phyloP scores from a whole-genome alignment of 1,284 basidiomycete species.

The Papiliotrema flavescens region DNA sequence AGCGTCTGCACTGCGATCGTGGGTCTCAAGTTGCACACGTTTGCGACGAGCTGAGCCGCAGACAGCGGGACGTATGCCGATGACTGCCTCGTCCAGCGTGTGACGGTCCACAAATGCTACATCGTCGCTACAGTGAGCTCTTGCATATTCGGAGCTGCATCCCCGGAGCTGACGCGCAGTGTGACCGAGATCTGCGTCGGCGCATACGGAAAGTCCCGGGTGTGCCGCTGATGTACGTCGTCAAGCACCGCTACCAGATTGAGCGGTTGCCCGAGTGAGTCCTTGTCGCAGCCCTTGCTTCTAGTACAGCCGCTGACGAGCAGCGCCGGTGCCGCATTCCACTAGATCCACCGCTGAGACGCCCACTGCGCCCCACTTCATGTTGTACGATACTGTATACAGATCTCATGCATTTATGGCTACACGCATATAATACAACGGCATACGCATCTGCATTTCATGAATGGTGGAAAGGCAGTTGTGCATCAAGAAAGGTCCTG shows the following conservation, averaged over 20 bases:
- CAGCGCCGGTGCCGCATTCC: constrained; percentile 20
- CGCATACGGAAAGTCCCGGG: constrained; percentile 91
- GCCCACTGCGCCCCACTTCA: neutral
- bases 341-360: neutral
- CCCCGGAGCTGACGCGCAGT: constrained; percentile 45
- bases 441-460: neutral
- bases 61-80: constrained; percentile 95
- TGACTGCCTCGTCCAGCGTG: constrained; percentile 94
- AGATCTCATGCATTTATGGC: constrained; percentile 7
- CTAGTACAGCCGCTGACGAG: neutral
- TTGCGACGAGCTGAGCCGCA: constrained; percentile 4
- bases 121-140: constrained; percentile 78
- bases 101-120: constrained; percentile 92
- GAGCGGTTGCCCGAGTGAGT: constrained; percentile 77
- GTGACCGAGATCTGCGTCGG: constrained; percentile 89
- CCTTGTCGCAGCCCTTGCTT: neutral
- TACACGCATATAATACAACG: constrained; percentile 3
- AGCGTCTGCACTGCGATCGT: constrained; percentile 82
- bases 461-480: neutral
- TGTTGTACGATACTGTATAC: neutral
- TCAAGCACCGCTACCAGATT: constrained; percentile 82
- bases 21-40: constrained; percentile 8
- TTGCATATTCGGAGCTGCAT: neutral
- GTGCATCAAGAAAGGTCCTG: neutral
- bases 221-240: constrained; percentile 94